Percentiles rank a stretch among this genome's conserved stretches.
Evolutionary conservation across 768 basidiomycete genomes (phyloP).

Genomic region (Daedalea quercina): DNA sequence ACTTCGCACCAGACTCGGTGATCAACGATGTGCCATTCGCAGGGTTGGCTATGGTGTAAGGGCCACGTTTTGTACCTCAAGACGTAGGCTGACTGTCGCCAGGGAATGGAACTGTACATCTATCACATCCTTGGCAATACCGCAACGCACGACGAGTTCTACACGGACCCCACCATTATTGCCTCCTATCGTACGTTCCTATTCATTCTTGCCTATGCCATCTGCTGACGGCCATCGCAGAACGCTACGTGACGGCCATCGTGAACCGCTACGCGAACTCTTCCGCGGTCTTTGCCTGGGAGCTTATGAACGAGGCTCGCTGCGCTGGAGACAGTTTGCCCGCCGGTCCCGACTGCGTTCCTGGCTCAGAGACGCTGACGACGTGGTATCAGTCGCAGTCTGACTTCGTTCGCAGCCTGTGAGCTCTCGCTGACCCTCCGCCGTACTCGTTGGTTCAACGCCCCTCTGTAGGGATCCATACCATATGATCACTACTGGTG

Average conservation of each 20-base stretch:
- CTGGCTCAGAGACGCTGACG: conserved; percentile 37
- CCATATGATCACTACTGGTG: conserved; percentile 50
- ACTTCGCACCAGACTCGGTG: not conserved
- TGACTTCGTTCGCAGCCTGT: conserved; percentile 45
- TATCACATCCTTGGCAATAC: conserved; percentile 20
- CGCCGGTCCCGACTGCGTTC: conserved; percentile 39
- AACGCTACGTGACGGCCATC: conserved; percentile 24
- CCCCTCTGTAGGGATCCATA: conserved; percentile 36
- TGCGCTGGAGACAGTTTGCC: conserved; percentile 45
- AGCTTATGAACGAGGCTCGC: conserved; percentile 50
- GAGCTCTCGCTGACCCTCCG: conserved; percentile 16
- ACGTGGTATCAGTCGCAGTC: conserved; percentile 49
- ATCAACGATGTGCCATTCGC: not conserved
- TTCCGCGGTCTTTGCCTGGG: conserved; percentile 26
- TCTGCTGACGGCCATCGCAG: conserved; percentile 4
- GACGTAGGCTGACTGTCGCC: not conserved
- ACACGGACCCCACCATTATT: conserved; percentile 21
- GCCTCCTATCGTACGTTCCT: conserved; percentile 21
- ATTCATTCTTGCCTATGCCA: not conserved
- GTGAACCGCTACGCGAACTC: conserved; percentile 24
- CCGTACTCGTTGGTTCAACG: not conserved
- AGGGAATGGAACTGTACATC: conserved; percentile 31
- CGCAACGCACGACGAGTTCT: conserved; percentile 25
- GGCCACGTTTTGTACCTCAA: not conserved
- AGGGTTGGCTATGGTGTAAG: conserved; percentile 53